A percentile compares a stretch with the other conserved stretches of the same genome.
Evolutionary conservation across 306 rosid species (phyloP).

Genomic region (Fagus sylvatica): DNA sequence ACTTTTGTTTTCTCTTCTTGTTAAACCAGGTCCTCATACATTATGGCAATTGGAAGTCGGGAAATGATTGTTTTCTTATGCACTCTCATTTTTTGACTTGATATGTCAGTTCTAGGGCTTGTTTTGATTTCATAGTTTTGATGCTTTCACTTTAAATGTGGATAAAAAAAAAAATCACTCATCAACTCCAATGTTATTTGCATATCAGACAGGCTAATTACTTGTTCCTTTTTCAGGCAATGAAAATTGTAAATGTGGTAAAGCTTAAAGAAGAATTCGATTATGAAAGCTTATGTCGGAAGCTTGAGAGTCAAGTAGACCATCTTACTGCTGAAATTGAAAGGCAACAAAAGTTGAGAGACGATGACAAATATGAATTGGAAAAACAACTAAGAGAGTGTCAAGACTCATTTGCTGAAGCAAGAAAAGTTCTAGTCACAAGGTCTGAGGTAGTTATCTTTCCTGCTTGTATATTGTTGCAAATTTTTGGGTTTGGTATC

Average conservation of each 20-base stretch:
- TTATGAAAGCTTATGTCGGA: slow-evolving; percentile 65
- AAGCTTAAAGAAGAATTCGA: slow-evolving; percentile 70
- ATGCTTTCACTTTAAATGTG: neutral
- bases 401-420: slow-evolving; percentile 45
- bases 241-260: slow-evolving; percentile 61
- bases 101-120: neutral
- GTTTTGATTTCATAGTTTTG: neutral
- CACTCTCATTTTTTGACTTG: neutral
- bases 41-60: neutral
- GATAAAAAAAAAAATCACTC: neutral
- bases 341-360: slow-evolving; percentile 57
- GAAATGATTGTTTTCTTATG: neutral
- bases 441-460: slow-evolving; percentile 64
- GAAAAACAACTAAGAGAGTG: slow-evolving; percentile 50
- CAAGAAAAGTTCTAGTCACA: slow-evolving; percentile 38
- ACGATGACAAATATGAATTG: slow-evolving; percentile 38
- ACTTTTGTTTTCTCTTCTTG: neutral
- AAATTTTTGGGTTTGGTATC: neutral
- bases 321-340: slow-evolving; percentile 60
- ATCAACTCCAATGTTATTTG: neutral
- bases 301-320: slow-evolving; percentile 69
- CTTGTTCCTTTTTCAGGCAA: slow-evolving; percentile 51
- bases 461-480: slow-evolving; percentile 18
- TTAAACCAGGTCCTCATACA: neutral
- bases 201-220: neutral